Evolutionary conservation across 306 rosid species (phyloP).

Genomic region (Betula pendula): DNA sequence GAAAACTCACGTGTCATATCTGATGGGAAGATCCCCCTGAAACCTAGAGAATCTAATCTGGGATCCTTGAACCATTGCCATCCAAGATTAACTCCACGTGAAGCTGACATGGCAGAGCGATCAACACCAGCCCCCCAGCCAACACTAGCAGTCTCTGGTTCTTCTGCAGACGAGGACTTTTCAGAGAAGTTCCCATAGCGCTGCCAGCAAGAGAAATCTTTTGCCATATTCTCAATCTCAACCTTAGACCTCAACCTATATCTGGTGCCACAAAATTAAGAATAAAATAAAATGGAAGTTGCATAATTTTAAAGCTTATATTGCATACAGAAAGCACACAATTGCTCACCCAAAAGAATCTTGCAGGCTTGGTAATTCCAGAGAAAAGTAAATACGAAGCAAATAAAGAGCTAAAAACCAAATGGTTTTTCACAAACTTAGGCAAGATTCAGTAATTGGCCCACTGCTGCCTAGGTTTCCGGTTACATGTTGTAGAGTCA

Average conservation of each 20-base stretch:
- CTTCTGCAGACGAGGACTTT: slow-evolving; percentile 49
- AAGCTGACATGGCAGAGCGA: slow-evolving; percentile 53
- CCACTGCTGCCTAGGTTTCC: neutral
- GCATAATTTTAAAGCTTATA: neutral
- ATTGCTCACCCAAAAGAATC: neutral
- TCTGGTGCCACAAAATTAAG: slow-evolving; percentile 34
- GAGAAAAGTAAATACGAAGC: neutral
- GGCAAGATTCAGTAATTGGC: neutral
- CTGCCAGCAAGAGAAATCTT: slow-evolving; percentile 86
- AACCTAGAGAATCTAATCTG: slow-evolving; percentile 76
- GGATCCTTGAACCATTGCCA: slow-evolving; percentile 97
- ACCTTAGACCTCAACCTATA: slow-evolving; percentile 95
- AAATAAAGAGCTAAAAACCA: neutral
- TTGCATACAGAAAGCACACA: neutral
- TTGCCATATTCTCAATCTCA: slow-evolving; percentile 75
- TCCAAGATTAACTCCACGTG: slow-evolving; percentile 54
- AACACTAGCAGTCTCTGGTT: slow-evolving; percentile 79
- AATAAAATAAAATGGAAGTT: neutral
- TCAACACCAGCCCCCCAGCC: slow-evolving; percentile 87
- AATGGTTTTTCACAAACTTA: neutral
- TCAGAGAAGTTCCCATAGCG: slow-evolving; percentile 55
- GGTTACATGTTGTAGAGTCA: neutral
- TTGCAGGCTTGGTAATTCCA: neutral
- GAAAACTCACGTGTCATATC: slow-evolving; percentile 60
- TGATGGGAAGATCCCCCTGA: slow-evolving; percentile 88